Conservation (phyloP, 1,284 basidiomycete genomes). For the Sphaerobolus stellatus region DNA sequence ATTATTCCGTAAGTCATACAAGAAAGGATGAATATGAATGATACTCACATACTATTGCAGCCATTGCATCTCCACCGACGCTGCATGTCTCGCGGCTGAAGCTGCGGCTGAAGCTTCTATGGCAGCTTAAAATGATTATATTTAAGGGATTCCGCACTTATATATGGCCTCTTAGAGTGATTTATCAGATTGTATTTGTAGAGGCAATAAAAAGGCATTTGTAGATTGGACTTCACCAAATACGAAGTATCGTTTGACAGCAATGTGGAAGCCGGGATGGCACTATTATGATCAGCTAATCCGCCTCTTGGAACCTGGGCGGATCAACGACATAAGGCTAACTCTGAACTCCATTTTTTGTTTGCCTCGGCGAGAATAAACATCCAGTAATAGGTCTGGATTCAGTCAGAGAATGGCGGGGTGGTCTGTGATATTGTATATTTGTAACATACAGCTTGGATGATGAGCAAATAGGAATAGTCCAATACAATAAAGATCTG, state of each 20-base stretch:
- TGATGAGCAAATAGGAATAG: background rate
- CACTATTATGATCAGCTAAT: background rate
- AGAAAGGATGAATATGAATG: background rate
- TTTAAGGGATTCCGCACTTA: background rate
- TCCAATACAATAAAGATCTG: background rate
- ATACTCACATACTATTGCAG: background rate
- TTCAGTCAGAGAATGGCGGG: too few relatives aligned
- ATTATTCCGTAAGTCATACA: conserved; percentile 6
- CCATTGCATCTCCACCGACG: background rate
- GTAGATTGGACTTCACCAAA: background rate
- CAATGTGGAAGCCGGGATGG: background rate
- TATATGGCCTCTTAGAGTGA: background rate
- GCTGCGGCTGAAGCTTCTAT: background rate
- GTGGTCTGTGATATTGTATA: too few relatives aligned
- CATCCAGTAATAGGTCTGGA: too few relatives aligned
- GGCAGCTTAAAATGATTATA: background rate
- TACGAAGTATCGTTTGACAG: background rate
- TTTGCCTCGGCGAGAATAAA: too few relatives aligned
- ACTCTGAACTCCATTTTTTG: background rate
- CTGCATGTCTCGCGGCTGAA: background rate
- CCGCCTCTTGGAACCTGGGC: too few relatives aligned
- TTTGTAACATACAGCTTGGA: too few relatives aligned
- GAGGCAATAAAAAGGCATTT: background rate
- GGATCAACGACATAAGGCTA: too few relatives aligned
- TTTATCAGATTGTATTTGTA: background rate